Evolutionary conservation across 208 protist species (phyloP).

Genomic region (Leptomonas seymouri): DNA sequence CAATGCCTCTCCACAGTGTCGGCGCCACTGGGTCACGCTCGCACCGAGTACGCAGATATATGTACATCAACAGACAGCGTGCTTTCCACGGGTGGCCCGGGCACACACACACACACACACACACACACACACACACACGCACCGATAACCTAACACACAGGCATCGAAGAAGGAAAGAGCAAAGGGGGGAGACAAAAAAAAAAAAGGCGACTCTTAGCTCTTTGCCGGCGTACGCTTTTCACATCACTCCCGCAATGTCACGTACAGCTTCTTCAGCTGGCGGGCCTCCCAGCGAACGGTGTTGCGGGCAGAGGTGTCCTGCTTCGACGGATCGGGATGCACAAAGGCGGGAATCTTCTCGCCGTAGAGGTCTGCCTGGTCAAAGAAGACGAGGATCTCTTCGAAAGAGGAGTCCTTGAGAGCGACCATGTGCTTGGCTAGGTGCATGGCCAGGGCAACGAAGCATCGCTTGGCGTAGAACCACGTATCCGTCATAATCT

Average conservation of each 20-base stretch:
- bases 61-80: too few species aligned
- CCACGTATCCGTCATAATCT: slow-evolving; percentile 98
- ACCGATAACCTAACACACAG: too few species aligned
- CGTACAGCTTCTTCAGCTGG: slow-evolving; percentile 92
- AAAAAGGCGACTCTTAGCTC: not conserved
- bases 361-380: slow-evolving; percentile 92
- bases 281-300: slow-evolving; percentile 94
- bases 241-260: slow-evolving; percentile 72
- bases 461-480: slow-evolving; percentile 98
- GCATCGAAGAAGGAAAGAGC: too few species aligned
- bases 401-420: slow-evolving; percentile 94
- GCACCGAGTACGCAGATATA: too few species aligned
- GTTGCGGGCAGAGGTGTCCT: slow-evolving; percentile 84
- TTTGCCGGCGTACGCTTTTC: not conserved
- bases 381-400: slow-evolving; percentile 95
- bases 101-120: too few species aligned
- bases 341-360: slow-evolving; percentile 92
- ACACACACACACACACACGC: too few species aligned
- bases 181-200: not conserved
- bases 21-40: too few species aligned
- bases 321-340: slow-evolving; percentile 84
- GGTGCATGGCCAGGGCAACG: slow-evolving; percentile 91
- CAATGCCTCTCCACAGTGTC: too few species aligned
- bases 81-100: too few species aligned
- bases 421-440: slow-evolving; percentile 98